Conservation (phyloP, 2,329 filamentous ascomycete genomes). For the Pseudogymnoascus sp. region DNA sequence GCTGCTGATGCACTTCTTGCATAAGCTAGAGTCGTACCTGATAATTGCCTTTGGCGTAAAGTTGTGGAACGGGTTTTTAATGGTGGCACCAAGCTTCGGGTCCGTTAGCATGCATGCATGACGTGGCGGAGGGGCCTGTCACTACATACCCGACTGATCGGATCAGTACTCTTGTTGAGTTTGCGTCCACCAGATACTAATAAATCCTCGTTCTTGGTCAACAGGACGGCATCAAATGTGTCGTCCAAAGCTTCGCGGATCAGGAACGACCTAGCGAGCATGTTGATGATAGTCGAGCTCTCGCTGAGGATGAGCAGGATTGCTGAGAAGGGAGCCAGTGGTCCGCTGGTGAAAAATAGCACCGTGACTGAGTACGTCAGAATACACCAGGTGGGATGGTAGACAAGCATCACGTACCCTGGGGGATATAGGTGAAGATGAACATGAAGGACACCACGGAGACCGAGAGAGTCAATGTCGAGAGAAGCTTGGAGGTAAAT, state of each 20-base stretch:
- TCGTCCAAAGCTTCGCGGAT: slow-evolving; percentile 77
- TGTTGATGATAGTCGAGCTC: slow-evolving; percentile 49
- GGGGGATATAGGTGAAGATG: slow-evolving; percentile 75
- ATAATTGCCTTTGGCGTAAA: slow-evolving; percentile 57
- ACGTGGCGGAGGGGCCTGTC: background rate
- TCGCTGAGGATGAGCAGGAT: slow-evolving; percentile 58
- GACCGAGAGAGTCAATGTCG: slow-evolving; percentile 61
- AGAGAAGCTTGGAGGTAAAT: slow-evolving; percentile 44
- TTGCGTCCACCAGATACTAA: slow-evolving; percentile 70
- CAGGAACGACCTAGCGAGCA: slow-evolving; percentile 59
- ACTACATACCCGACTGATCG: slow-evolving; percentile 31
- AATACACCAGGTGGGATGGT: background rate
- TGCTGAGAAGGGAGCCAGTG: slow-evolving; percentile 65
- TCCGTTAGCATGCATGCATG: background rate
- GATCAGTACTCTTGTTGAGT: slow-evolving; percentile 52
- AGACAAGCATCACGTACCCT: slow-evolving; percentile 34
- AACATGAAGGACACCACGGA: slow-evolving; percentile 77
- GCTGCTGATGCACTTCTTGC: background rate
- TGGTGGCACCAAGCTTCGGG: slow-evolving; percentile 43
- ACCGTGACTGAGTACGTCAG: slow-evolving; percentile 33
- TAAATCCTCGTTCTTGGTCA: slow-evolving; percentile 41
- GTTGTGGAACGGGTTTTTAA: slow-evolving; percentile 49
- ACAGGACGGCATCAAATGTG: slow-evolving; percentile 71
- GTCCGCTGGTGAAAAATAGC: slow-evolving; percentile 49
- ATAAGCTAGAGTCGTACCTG: slow-evolving; percentile 32